These are phyloP conservation scores for Petunia secreta DNA, from an alignment of 257 asterid genomes.

Conservation along the genomic window DNA sequence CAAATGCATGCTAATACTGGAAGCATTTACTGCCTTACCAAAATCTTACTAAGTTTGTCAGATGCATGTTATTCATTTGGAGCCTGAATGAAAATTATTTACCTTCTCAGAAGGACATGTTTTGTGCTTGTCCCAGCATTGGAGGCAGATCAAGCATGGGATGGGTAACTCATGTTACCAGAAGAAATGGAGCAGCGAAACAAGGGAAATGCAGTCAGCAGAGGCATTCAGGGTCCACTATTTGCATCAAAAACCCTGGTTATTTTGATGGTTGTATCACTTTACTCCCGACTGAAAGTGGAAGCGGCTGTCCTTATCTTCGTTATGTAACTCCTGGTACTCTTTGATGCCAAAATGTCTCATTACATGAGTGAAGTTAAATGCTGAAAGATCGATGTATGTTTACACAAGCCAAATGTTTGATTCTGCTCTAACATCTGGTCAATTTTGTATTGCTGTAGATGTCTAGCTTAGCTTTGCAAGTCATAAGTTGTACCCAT, in stretches of 20 bases:
- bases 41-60: background rate
- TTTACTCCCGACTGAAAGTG: background rate
- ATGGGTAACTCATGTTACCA: background rate
- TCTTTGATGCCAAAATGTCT: background rate
- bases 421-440: background rate
- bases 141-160: background rate
- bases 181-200: background rate
- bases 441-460: background rate
- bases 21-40: background rate
- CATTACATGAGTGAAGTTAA: background rate
- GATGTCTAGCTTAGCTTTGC: background rate
- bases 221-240: background rate
- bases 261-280: background rate
- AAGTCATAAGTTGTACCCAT: background rate
- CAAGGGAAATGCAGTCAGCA: background rate
- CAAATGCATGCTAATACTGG: conserved; percentile 23
- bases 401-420: background rate
- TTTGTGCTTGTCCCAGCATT: background rate
- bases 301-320: background rate
- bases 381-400: background rate
- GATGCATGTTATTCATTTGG: background rate
- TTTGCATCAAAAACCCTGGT: background rate
- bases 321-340: background rate
- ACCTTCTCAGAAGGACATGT: background rate
- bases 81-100: background rate